Evolutionary conservation across 1,139 yeast species (phyloP).

Genomic region (Hyphopichia fennica): DNA sequence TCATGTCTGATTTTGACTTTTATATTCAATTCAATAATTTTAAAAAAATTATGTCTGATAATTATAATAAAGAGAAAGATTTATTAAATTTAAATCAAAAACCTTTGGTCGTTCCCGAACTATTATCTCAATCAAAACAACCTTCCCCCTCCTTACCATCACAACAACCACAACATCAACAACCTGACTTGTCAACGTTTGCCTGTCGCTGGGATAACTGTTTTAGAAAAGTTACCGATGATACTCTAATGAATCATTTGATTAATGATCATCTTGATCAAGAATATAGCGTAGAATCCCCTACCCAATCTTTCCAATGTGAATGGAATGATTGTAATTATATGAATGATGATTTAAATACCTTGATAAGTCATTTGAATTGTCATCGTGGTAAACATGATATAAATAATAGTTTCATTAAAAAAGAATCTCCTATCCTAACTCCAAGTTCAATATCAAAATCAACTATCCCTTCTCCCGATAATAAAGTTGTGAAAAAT

Average conservation of each 20-base stretch:
- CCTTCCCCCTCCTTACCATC: neutral
- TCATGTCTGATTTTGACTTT: conserved; percentile 42
- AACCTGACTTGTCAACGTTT: conserved; percentile 5
- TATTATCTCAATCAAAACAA: neutral
- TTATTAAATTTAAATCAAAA: neutral
- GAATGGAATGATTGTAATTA: conserved; percentile 75
- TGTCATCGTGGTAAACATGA: conserved; percentile 40
- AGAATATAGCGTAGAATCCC: conserved; percentile 17
- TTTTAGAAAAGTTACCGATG: conserved; percentile 36
- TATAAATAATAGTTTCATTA: neutral
- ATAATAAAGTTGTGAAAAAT: neutral
- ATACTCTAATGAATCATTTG: conserved; percentile 56
- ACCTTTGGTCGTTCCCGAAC: neutral
- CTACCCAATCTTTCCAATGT: conserved; percentile 42
- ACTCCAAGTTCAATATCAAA: conserved; percentile 17
- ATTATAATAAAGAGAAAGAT: conserved; percentile 1
- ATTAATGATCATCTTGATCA: conserved; percentile 53
- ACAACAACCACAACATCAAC: neutral
- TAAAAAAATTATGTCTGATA: conserved; percentile 15
- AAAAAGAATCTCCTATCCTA: conserved; percentile 6
- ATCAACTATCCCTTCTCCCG: conserved; percentile 15
- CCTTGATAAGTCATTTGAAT: conserved; percentile 61
- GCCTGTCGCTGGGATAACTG: conserved; percentile 64
- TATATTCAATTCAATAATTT: conserved; percentile 43
- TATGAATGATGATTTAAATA: conserved; percentile 49